Evolutionary conservation across 768 basidiomycete species (phyloP).

Genomic region (Calocybe indica): DNA sequence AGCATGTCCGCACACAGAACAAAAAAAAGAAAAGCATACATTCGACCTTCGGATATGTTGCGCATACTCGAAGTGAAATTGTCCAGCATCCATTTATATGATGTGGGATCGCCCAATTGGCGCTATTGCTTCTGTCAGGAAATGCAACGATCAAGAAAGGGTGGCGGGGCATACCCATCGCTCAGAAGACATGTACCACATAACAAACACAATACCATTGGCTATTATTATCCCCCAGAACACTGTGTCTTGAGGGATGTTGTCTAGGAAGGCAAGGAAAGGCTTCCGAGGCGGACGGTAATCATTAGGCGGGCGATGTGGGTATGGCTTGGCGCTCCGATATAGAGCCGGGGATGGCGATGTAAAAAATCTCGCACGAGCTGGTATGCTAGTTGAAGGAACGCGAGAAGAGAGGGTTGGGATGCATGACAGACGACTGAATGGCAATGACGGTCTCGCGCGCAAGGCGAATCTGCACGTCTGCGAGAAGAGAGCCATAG

Average conservation of each 20-base stretch:
- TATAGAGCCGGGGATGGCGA: conserved; percentile 8
- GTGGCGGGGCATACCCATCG: conserved; percentile 22
- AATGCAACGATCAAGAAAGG: background rate
- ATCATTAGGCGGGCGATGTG: conserved; percentile 4
- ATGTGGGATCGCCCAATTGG: conserved; percentile 29
- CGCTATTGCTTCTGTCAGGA: conserved; percentile 20
- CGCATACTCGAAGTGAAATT: conserved; percentile 60
- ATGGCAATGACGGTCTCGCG: conserved; percentile 2
- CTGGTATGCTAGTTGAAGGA: background rate
- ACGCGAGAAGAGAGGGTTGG: background rate
- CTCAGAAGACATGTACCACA: conserved; percentile 46
- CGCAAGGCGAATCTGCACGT: background rate
- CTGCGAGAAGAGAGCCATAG: too few relatives aligned
- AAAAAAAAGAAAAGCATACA: conserved; percentile 33
- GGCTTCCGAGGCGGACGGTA: background rate
- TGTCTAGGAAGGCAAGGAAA: conserved; percentile 38
- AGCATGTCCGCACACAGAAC: background rate
- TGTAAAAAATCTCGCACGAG: background rate
- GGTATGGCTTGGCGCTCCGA: conserved; percentile 10
- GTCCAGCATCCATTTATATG: conserved; percentile 43
- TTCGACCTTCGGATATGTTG: conserved; percentile 58
- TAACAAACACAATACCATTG: conserved; percentile 55
- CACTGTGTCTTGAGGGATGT: conserved; percentile 44
- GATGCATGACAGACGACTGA: conserved; percentile 2
- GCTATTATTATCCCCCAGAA: conserved; percentile 60